Evolutionary conservation across 768 basidiomycete species (phyloP), one percentile per base, ranked within the genome.

Genomic region (Mycena belliarum): DNA sequence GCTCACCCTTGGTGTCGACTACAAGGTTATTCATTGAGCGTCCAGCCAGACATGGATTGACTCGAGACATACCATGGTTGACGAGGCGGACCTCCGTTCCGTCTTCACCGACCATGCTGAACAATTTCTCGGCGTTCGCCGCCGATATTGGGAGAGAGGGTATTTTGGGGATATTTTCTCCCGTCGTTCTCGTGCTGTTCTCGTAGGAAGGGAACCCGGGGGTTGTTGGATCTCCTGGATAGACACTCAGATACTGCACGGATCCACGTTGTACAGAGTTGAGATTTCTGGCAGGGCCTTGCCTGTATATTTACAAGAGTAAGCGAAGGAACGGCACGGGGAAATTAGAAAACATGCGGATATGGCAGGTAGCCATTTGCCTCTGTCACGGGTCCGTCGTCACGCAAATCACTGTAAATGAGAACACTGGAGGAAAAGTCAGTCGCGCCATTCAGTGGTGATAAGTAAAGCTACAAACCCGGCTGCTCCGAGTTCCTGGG

Each of bases 101-200:
- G 14, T 67, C 59, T 52, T 81, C 50, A 25, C 29, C 68, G 24
- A 85, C 69, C 49, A 79, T 76, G 43, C 76, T 67, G 29, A 89
- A 69, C 4, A 91, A 71, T 10, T 79, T 77, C 49, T 82, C 69
- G 0, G 86, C 88, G 60, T 88, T 89, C 25, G 76, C 73, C 76
- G 85, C 88, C 3, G 83, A 85, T 55, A 91, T 80, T 0, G 89
- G 89, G 14, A 90, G 66, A 56, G 83, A 85, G 0, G 85, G 83
- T 57, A 87, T 86, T 14, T 65, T 60, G 4, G 84, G 83, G 20
- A 80, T 76, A 67, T 79, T 84, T 38, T 69, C 71, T 26, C 75
- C 80, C 0, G 77, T 75, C 15, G 72, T 75, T 49, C 83, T 77
- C 1, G 84, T 85, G 49, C 79, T 78, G 63, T 88, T 85, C 67